Base-by-base conservation (phyloP, 2,329 filamentous ascomycete species). In the Arthrobotrys conoides region DNA sequence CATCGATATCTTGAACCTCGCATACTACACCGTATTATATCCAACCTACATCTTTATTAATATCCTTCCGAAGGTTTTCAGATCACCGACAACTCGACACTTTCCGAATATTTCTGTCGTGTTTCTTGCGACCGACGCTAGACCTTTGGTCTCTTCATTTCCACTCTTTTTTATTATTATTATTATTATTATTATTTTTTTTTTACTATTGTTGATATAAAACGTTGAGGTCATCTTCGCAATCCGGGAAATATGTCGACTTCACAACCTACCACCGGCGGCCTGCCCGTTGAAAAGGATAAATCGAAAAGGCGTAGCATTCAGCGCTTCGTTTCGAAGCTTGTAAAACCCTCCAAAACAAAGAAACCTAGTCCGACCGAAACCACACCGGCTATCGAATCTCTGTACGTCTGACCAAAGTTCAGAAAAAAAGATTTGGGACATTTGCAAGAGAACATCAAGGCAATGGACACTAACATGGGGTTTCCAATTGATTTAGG, bases 271-370 rank as follows among this genome's bases (percentile, higher is more conserved):
- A 53, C 73, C 20, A 10, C 55, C 22, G 59, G 41, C 22, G 57
- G 48, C 2, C 55, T 51, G 20, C 53, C 59, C 24, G 51, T 10
- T 14, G 59, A 77, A 9, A 66, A 77, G 49, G 66, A 71, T 44
- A 67, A 71, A 36, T 77, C 73, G 2, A 77, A 55, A 41, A 71
- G 73, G 36, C 27, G 53, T 20, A 77, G 73, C 33, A 77, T 77
- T n/a, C 73, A 77, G 20, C 49, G 73, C 1, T 77, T 77, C 24
- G 44, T 77, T 10, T 67, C 67, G 4, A 71, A 68, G 22, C 22
- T 77, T 16, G 67, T 77, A 33, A 71, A 67, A 57, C 38, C 72
- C 18, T 65, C 27, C 5, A 57, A 70, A 46, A 24, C 38, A 8
- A 76, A 71, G 49, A 76, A 70, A 20, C 9, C 38, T 1, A 53